Conservation (phyloP, 2,329 filamentous ascomycete genomes). For the Botrytis fabae region DNA sequence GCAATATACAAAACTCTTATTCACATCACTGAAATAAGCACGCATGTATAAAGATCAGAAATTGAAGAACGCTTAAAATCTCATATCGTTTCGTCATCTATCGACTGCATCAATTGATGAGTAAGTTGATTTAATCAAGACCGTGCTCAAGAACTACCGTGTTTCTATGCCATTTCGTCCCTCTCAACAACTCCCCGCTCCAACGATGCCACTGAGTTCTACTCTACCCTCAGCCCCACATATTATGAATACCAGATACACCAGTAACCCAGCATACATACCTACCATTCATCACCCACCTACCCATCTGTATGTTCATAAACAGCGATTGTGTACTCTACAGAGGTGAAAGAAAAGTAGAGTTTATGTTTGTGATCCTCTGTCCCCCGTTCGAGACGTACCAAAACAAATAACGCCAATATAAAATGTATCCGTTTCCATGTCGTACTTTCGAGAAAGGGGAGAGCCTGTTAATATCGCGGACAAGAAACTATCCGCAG, state of each 20-base stretch:
- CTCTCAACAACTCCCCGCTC: not conserved
- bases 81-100: constrained; percentile 7
- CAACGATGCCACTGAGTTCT: not conserved
- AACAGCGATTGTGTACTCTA: not conserved
- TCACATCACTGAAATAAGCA: not conserved
- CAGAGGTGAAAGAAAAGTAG: constrained; percentile 6
- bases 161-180: constrained; percentile 1
- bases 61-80: constrained; percentile 2
- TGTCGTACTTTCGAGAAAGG: not conserved
- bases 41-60: not conserved
- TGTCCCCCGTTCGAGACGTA: constrained; percentile 1
- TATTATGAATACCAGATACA: constrained; percentile 4
- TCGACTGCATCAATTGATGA: constrained; percentile 7
- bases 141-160: not conserved
- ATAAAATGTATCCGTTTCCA: constrained; percentile 14
- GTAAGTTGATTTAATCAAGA: not conserved
- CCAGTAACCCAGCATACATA: not conserved
- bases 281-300: not conserved
- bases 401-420: constrained; percentile 15
- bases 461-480: not conserved
- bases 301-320: constrained; percentile 7
- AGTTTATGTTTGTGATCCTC: not conserved
- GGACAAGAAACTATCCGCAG: not conserved
- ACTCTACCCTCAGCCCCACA: not conserved
- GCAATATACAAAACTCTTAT: not conserved